Base-by-base conservation (phyloP, 2,329 filamentous ascomycete genomes). In the Pseudofabraea citricarpa region DNA sequence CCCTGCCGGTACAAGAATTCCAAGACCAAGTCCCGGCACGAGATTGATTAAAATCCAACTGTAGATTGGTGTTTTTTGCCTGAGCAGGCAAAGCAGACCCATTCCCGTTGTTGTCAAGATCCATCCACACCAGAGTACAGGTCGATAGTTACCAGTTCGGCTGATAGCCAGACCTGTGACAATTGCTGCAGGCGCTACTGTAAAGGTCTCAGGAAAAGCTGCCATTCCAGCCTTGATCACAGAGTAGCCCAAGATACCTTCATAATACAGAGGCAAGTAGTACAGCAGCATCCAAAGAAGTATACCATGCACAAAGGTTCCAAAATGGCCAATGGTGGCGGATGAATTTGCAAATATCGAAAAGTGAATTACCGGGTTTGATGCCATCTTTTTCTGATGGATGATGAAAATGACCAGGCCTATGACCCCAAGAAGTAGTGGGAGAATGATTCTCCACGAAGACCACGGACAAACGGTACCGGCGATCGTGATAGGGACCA, bases 401-500 rank as follows among this genome's bases (percentile, higher is more conserved):
- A n/a, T n/a, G n/a, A n/a, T n/a, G n/a, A n/a, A n/a, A n/a, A n/a
- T n/a, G n/a, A n/a, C n/a, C n/a, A n/a, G n/a, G n/a, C n/a, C n/a
- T n/a, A n/a, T n/a, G n/a, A 62, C 54, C 3, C 80, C 79, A 9
- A 83, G 32, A 5, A 77, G 58, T 10, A 86, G 59, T 0, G 80
- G 81, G 0, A 80, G 68, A 3, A 85, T 61, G 0, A 77, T 81
- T 2, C 70, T 67, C 69, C 74, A 82, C 6, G 71, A 77, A 37
- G 64, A 57, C 81, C 81, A 86, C 0, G 69, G 56, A 56, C 82
- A 84, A 61, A 80, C 73, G 12, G 82, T 70, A 21, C 79, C 81
- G 18, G 40, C 82, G 68, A 77, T 79, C 1, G 77, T 78, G 4
- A 83, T 58, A 0, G 76, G 74, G 35, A 82, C 75, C 23, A 83